Evolutionary conservation across 2,329 filamentous ascomycete species (phyloP).

Genomic region (Diaporthe sp.): DNA sequence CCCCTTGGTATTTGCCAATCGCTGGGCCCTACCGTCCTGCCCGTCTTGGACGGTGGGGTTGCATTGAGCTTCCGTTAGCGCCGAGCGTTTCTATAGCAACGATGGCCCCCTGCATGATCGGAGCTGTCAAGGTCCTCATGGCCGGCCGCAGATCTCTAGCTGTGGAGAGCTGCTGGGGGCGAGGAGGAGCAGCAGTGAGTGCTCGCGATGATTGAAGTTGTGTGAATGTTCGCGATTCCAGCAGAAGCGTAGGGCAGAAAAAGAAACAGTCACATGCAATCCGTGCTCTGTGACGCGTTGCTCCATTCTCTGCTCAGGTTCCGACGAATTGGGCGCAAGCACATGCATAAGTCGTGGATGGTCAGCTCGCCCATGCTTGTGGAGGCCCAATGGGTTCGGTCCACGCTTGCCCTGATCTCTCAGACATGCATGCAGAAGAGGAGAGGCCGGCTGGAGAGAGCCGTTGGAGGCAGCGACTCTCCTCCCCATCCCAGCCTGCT

Average conservation of each 20-base stretch:
- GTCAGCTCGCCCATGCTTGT: slow-evolving; percentile 35
- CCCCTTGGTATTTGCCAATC: slow-evolving; percentile 5
- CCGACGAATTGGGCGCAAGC: slow-evolving; percentile 32
- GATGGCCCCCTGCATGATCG: slow-evolving; percentile 26
- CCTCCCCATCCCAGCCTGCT: slow-evolving; percentile 27
- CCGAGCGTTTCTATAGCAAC: slow-evolving; percentile 40
- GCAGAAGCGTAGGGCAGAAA: not conserved
- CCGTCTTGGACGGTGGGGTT: slow-evolving; percentile 28
- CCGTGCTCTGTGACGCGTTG: slow-evolving; percentile 5
- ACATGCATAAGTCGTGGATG: slow-evolving; percentile 43
- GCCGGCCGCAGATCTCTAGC: slow-evolving; percentile 35
- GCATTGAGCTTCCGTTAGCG: slow-evolving; percentile 33
- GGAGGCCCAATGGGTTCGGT: slow-evolving; percentile 45
- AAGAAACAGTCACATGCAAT: slow-evolving; percentile 11
- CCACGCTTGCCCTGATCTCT: slow-evolving; percentile 44
- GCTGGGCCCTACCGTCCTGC: slow-evolving; percentile 15
- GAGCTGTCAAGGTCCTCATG: slow-evolving; percentile 19
- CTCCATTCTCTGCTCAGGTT: not conserved
- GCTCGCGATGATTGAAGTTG: not conserved
- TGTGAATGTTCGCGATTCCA: not conserved
- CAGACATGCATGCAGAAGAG: slow-evolving; percentile 32
- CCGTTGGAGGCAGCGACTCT: slow-evolving; percentile 8
- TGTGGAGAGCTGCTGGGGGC: slow-evolving; percentile 33
- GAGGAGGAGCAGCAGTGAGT: not conserved
- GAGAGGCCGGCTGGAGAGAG: slow-evolving; percentile 44